These are phyloP conservation scores for Komagataella phaffii DNA, from an alignment of 805 yeast species.

Conservation along the genomic window DNA sequence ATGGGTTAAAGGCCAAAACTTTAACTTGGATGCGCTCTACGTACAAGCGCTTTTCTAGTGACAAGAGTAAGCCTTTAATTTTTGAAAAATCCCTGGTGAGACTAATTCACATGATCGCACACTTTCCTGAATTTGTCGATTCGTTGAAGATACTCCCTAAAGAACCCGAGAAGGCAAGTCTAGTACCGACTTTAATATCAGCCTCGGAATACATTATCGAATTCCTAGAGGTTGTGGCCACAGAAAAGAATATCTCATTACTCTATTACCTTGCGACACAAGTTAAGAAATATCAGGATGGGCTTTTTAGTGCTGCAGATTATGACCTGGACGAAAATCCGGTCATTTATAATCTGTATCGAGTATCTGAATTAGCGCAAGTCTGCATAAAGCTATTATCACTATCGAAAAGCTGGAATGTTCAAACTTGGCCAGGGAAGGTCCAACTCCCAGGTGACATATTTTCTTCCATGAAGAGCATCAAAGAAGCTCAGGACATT, in stretches of 20 bases:
- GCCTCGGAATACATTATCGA: constrained; percentile 48
- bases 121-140: constrained; percentile 52
- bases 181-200: constrained; percentile 21
- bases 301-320: constrained; percentile 21
- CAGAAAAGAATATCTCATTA: constrained; percentile 54
- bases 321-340: constrained; percentile 11
- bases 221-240: constrained; percentile 46
- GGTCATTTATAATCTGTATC: constrained; percentile 32
- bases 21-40: constrained; percentile 64
- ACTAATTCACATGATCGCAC: constrained; percentile 57
- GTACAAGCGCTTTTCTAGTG: constrained; percentile 19
- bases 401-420: constrained; percentile 49
- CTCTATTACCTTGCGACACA: constrained; percentile 67
- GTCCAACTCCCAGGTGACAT: constrained; percentile 57
- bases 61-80: constrained; percentile 25
- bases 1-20: constrained; percentile 30
- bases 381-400: constrained; percentile 45
- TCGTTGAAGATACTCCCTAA: constrained; percentile 11
- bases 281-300: constrained; percentile 66
- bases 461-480: constrained; percentile 45
- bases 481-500: constrained; percentile 42
- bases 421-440: constrained; percentile 76
- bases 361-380: constrained; percentile 65
- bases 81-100: constrained; percentile 61
- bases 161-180: not conserved